Evolutionary conservation across 2,329 filamentous ascomycete genomes (phyloP).

Genomic region (Xylaria sp.): DNA sequence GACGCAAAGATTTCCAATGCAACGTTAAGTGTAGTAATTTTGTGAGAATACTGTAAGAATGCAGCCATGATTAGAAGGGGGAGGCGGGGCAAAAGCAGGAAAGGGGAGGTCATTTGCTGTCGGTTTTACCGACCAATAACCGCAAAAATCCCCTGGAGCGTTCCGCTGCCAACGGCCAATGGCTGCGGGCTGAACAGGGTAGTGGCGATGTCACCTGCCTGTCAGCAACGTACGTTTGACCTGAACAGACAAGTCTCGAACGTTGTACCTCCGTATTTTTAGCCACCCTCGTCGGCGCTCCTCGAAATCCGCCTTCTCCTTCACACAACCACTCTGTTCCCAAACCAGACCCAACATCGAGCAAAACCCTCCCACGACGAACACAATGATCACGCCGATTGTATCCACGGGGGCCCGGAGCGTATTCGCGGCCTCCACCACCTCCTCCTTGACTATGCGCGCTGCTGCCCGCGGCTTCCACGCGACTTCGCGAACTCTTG

Average conservation of each 20-base stretch:
- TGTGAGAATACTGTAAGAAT: too few species aligned
- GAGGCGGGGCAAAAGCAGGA: constrained; percentile 3
- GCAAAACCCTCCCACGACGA: constrained; percentile 18
- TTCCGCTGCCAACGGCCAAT: constrained; percentile 5
- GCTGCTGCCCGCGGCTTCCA: constrained; percentile 58
- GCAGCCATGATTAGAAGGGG: constrained; percentile 7
- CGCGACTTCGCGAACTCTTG: constrained; percentile 59
- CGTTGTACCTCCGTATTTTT: constrained; percentile 13
- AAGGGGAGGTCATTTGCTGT: constrained; percentile 20
- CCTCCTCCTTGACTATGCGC: constrained; percentile 39
- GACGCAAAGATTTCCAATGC: constrained; percentile 27
- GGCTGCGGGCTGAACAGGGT: not conserved
- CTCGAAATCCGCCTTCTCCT: not conserved
- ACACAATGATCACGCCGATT: constrained; percentile 61
- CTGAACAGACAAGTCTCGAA: constrained; percentile 3
- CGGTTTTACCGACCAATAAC: constrained; percentile 35
- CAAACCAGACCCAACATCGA: constrained; percentile 2
- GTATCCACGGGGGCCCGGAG: constrained; percentile 55
- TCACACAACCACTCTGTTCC: not conserved
- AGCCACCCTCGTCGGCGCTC: constrained; percentile 32
- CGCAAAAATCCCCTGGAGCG: constrained; percentile 1
- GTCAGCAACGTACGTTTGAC: constrained; percentile 31
- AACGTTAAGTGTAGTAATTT: constrained; percentile 31
- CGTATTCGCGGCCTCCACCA: constrained; percentile 46
- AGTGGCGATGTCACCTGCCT: constrained; percentile 28